Evolutionary conservation across 2,329 filamentous ascomycete genomes (phyloP), one percentile per base, ranked within the genome.

Genomic region (Colletotrichum tanaceti): DNA sequence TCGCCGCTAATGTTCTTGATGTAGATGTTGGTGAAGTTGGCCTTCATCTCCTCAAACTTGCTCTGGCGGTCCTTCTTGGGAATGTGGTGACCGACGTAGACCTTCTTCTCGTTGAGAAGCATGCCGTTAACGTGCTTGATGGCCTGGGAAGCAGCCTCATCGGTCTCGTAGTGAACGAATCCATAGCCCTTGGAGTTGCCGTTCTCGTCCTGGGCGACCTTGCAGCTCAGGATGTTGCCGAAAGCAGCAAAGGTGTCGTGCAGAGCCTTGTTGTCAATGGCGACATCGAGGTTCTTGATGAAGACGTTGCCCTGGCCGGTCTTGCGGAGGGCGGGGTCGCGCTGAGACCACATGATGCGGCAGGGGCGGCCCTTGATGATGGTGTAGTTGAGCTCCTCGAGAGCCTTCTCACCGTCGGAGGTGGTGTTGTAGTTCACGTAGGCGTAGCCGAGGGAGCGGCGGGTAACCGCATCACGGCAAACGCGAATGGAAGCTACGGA

Each of bases 21-120:
- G 85, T 99, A 99, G 83, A 99, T 91, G 82, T 99, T 99, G 86
- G 96, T 99, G 89, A 97, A 99, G 88, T 99, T 99, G 82, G 96
- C 96, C 91, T 99, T 99, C 95, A 99, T 99, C 88, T 99, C 96
- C 86, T 99, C 96, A 76, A 98, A 98, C 86, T 99, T 99, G 93
- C 93, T 97, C 89, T 98, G 96, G 77, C 96, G 95, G 80, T 99
- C 96, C 89, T 98, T 98, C 92, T 98, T 98, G 81, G 96, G 94
- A 77, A 99, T 98, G 85, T 99, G 96, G 84, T 98, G 95, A 73
- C 96, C 96, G 75, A 99, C 96, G 76, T 97, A 99, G 73, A 99
- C 96, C 89, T 99, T 99, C 91, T 99, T 99, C 89, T 99, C 96
- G 85, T 99, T 99, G 79, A 99, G 84, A 81, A 99, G 87, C 96